These are phyloP conservation scores for Royoungia palumana DNA, from an alignment of 768 basidiomycete genomes.

Conservation along the genomic window DNA sequence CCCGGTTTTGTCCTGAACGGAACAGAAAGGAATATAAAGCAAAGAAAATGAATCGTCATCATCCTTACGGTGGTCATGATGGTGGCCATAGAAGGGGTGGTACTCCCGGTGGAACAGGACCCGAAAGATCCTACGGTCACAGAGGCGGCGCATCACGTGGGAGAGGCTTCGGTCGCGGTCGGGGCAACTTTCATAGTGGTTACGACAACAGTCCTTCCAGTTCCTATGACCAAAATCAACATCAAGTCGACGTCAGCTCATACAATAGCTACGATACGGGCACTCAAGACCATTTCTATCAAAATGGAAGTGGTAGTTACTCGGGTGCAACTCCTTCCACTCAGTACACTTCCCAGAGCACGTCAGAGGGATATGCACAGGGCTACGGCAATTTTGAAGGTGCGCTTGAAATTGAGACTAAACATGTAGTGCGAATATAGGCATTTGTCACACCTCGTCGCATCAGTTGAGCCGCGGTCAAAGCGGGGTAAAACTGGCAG, in stretches of 20 bases:
- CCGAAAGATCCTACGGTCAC: constrained; percentile 66
- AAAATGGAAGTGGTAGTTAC: constrained; percentile 63
- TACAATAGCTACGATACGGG: constrained; percentile 68
- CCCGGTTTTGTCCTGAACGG: constrained; percentile 28
- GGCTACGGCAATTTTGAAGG: constrained; percentile 74
- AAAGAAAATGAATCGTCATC: constrained; percentile 78
- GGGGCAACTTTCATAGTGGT: constrained; percentile 51
- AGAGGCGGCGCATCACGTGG: constrained; percentile 54
- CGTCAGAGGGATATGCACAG: constrained; percentile 51
- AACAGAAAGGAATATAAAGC: constrained; percentile 19
- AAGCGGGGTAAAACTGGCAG: constrained; percentile 50
- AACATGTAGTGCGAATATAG: constrained; percentile 42
- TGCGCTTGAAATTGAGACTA: constrained; percentile 76
- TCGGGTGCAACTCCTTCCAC: constrained; percentile 46
- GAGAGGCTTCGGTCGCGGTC: constrained; percentile 51
- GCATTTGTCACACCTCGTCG: constrained; percentile 33
- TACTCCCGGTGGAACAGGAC: constrained; percentile 61
- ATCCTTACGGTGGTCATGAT: constrained; percentile 78
- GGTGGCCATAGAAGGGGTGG: constrained; percentile 60
- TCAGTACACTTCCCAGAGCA: constrained; percentile 47
- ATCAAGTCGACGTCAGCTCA: constrained; percentile 58
- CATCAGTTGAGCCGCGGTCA: constrained; percentile 42
- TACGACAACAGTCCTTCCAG: constrained; percentile 53
- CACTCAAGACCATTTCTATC: constrained; percentile 62
- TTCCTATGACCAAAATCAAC: constrained; percentile 64